Evolutionary conservation across 495 filamentous ascomycete genomes (phyloP), one percentile per base, ranked within the genome.

Genomic region (Staphylotrichum tortipilum): DNA sequence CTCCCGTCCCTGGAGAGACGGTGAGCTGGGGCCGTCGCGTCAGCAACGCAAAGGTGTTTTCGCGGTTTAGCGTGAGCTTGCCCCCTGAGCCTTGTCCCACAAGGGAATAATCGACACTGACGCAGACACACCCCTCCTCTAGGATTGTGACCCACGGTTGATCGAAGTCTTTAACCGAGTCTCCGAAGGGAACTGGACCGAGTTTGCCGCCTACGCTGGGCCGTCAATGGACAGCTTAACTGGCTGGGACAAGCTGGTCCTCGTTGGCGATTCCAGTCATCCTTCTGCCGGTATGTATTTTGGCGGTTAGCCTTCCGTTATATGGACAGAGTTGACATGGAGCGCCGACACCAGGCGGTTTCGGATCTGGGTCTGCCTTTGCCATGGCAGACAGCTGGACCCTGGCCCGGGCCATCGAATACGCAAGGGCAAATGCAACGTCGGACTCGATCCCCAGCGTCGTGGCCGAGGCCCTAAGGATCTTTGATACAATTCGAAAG

Each of bases 351-450:
- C 4, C 31, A 34, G 31, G 31, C 31, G 31, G 31, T 12, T 34
- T 34, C 31, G 74, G 74, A 0, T 74, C 74, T 1, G 74, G 74
- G 0, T 71, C 74, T 1, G 69, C 68, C 7, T 77, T 77, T 45
- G 73, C 74, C 0, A 67, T 77, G 60, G 69, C 76, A 49, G 74
- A 77, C 55, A 68, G 66, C 12, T 77, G 67, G 66, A 67, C 72
- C 30, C 57, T 77, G 23, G 71, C 70, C 4, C 67, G 63, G 40
- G 63, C 68, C 6, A 58, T 77, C 2, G 68, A 69, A 14, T 51
- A 68, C 28, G 47, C 5, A 21, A 7, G 34, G 24, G 14, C 10
- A n/a, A n/a, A n/a, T n/a, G n/a, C n/a, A n/a, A n/a, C n/a, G n/a
- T 35, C 45, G 21, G 45, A 22, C 4, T 14, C 33, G 8, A 18